Evolutionary conservation across 2,329 filamentous ascomycete genomes (phyloP).

Genomic region (Colletotrichum viniferum): DNA sequence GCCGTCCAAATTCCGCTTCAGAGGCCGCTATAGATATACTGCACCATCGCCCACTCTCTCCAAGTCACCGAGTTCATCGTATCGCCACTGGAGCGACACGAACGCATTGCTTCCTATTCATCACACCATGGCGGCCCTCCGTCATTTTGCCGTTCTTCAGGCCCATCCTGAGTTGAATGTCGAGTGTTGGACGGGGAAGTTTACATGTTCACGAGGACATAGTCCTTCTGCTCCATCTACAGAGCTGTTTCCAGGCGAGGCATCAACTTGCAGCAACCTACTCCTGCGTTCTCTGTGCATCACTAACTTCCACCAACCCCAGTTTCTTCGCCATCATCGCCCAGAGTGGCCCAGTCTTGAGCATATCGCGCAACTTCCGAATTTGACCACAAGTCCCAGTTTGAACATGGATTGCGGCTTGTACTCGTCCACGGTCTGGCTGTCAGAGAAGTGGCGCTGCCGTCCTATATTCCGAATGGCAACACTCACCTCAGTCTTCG

Average conservation of each 20-base stretch:
- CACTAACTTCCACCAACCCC: background rate
- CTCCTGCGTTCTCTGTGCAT: background rate
- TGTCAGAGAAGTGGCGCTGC: background rate
- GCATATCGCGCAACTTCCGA: background rate
- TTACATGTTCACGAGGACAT: background rate
- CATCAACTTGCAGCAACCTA: background rate
- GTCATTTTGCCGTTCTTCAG: background rate
- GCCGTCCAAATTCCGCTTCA: background rate
- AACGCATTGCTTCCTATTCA: background rate
- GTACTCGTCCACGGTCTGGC: background rate
- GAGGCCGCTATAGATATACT: background rate
- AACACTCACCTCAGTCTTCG: background rate
- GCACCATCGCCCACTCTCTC: background rate
- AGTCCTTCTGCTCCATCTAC: background rate
- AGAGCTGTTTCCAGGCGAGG: background rate
- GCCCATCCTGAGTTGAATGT: background rate
- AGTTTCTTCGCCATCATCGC: background rate
- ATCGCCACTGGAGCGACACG: conserved; percentile 29
- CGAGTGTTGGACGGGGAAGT: background rate
- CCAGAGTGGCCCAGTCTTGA: background rate
- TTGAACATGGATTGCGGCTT: background rate
- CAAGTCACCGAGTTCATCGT: background rate
- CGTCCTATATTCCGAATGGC: background rate
- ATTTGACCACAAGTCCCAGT: background rate
- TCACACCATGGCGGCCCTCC: background rate